Evolutionary conservation across 2,329 filamentous ascomycete species (phyloP).

Genomic region (Gaeumannomyces tritici): DNA sequence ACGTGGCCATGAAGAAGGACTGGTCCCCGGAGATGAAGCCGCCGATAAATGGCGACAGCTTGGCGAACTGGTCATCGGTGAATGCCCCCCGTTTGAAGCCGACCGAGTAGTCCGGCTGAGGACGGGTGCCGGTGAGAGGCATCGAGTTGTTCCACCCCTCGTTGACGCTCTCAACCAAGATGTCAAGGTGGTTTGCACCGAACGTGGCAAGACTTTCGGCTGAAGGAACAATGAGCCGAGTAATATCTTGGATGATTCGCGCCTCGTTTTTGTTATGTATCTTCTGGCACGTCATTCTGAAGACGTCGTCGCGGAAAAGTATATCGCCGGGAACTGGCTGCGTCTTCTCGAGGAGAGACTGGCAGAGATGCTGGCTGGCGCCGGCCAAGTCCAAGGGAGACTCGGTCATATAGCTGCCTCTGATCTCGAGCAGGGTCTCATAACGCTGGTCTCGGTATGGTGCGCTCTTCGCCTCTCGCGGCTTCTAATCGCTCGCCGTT

Average conservation of each 20-base stretch:
- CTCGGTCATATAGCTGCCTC: constrained; percentile 23
- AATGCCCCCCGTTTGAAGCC: constrained; percentile 31
- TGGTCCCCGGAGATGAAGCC: constrained; percentile 19
- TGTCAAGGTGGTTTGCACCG: constrained; percentile 18
- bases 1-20: constrained; percentile 34
- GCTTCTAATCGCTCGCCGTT: constrained; percentile 20
- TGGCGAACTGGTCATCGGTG: constrained; percentile 28
- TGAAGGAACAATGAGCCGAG: constrained; percentile 26
- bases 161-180: constrained; percentile 29
- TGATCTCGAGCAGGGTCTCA: constrained; percentile 20
- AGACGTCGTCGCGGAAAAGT: constrained; percentile 26
- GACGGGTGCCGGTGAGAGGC: constrained; percentile 22
- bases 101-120: constrained; percentile 33
- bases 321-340: constrained; percentile 15
- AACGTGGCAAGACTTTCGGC: constrained; percentile 21
- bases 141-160: constrained; percentile 30
- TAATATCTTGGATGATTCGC: constrained; percentile 26
- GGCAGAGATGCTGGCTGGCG: constrained; percentile 18
- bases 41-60: constrained; percentile 26
- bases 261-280: constrained; percentile 23
- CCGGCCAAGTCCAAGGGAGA: constrained; percentile 11
- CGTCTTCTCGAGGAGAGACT: constrained; percentile 18
- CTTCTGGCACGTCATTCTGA: constrained; percentile 20
- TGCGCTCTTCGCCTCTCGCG: constrained; percentile 20
- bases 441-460: constrained; percentile 11